Base-by-base conservation (phyloP, 192 early-diverging fungal species). In the Dissophora ornata region DNA sequence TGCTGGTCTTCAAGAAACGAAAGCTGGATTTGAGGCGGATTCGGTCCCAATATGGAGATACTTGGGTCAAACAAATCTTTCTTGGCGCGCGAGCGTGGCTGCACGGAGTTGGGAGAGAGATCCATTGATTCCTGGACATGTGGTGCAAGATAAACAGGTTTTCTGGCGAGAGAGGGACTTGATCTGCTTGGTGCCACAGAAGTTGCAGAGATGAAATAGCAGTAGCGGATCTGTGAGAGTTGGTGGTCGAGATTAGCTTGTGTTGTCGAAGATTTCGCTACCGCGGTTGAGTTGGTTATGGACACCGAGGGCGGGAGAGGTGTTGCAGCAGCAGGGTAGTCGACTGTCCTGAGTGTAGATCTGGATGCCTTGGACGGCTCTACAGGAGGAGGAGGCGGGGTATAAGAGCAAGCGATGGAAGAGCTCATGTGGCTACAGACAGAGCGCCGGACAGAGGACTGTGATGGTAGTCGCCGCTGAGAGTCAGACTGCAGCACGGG, bases 21-120 rank as follows among this genome's bases (percentile, higher is more conserved):
- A 15, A 77, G 64, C 42, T 77, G 73, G 32, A 77, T 77, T 32
- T 77, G 73, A 36, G 73, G 73, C 7, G 73, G 73, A 41, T 50
- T 9, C 7, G 73, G 59, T 15, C 73, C 73, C 21, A 77, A 38
- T 13, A 77, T 30, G 19, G 46, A 60, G n/a, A 32, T 12, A 3
- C 47, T 16, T 6, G 42, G 4, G 45, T 6, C 30, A 21, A 55
- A 69, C 10, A 57, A 25, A 24, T 60, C 57, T 19, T 33, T 60
- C n/a, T 21, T 19, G 11, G 57, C 1, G 33, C 46, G 51, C 1
- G 64, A 28, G 29, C 73, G 64, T 1, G 73, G 65, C n/a, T 77
- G 73, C 13, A 64, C 46, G 40, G 55, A 67, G 45, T 66, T 75
- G 26, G 73, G 63, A 13, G 58, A 67, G 28, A 33, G 10, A 28